phyloP scores from a whole-genome alignment of 1,284 basidiomycete genomes.

The Ustilago lituana region DNA sequence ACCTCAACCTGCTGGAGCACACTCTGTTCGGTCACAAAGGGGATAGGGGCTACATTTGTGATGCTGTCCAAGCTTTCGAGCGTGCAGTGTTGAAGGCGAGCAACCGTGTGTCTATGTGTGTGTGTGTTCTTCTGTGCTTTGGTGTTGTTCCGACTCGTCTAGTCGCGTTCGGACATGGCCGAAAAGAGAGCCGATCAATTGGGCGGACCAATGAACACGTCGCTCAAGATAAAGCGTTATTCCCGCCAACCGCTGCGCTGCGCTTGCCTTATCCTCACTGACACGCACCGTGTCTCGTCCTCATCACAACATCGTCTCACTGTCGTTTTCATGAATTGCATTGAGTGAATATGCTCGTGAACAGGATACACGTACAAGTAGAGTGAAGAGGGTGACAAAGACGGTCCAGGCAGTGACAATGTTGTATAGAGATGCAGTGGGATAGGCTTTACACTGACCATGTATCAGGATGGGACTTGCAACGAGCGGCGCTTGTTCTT shows the following conservation, averaged over 20 bases:
- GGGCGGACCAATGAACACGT: slow-evolving; percentile 22
- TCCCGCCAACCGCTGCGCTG: neutral
- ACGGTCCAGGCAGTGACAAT: neutral
- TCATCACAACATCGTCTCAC: no score
- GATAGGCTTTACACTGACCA: neutral
- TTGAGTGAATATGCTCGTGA: neutral
- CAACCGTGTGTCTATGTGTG: no score
- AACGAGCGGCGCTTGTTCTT: slow-evolving; percentile 46
- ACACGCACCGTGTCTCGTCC: no score
- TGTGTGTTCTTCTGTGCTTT: no score
- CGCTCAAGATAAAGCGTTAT: slow-evolving; percentile 15
- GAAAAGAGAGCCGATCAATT: slow-evolving; percentile 10
- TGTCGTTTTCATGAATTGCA: no score
- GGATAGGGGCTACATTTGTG: no score
- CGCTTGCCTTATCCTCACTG: no score
- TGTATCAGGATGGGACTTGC: slow-evolving; percentile 21
- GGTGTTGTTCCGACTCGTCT: slow-evolving; percentile 1
- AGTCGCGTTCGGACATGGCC: slow-evolving; percentile 10
- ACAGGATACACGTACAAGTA: slow-evolving; percentile 15
- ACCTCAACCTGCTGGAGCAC: no score
- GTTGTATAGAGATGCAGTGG: neutral
- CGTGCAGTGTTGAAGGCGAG: no score
- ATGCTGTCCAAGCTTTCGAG: no score
- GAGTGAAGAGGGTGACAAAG: neutral
- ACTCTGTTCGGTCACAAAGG: no score